Base-by-base conservation (phyloP, 306 rosid genomes). In the Dryas octopetala region DNA sequence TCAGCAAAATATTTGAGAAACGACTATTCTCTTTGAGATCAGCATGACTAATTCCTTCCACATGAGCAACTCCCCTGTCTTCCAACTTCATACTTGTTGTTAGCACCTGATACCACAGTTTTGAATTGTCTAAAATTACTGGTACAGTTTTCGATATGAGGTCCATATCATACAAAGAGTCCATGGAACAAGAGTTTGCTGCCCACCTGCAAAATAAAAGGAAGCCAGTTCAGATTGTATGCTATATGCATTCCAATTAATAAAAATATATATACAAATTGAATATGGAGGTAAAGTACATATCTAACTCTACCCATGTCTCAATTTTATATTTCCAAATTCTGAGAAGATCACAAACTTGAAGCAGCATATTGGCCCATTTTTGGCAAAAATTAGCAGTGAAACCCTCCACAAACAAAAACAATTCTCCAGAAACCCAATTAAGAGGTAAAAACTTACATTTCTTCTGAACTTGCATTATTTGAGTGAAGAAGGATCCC, bases 101-200 rank as follows among this genome's bases (percentile, higher is more conserved):
- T 11, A 80, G 85, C 70, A 90, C 97, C 74, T 48, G 83, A 89
- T 82, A 80, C 99, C 99, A 92, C 79, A 82, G 79, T 77, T 84
- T 84, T n/a, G 99, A 96, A 82, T 92, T 78, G 83, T 96, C 98
- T 77, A 92, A 86, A 81, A 96, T 96, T 51, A 88, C 97, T 11
- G 96, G 96, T 48, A 96, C 75, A 16, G 97, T 92, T 49, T 82
- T 86, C 5, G 89, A 90, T 73, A 96, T 88, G 74, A 88, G 84
- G 76, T 89, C 87, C 15, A 73, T 28, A 69, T 96, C 99, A 77
- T 96, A 96, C 78, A 96, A 83, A 71, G 90, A 88, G 71, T 90
- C 96, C 98, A 96, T 89, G 71, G 93, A 78, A 79, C 99, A 96
- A 41, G 97, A 96, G 78, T 77, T 88, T 50, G 85, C 84, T 46